Evolutionary conservation across 2,329 filamentous ascomycete genomes (phyloP).

Genomic region (Colletotrichum incanum): DNA sequence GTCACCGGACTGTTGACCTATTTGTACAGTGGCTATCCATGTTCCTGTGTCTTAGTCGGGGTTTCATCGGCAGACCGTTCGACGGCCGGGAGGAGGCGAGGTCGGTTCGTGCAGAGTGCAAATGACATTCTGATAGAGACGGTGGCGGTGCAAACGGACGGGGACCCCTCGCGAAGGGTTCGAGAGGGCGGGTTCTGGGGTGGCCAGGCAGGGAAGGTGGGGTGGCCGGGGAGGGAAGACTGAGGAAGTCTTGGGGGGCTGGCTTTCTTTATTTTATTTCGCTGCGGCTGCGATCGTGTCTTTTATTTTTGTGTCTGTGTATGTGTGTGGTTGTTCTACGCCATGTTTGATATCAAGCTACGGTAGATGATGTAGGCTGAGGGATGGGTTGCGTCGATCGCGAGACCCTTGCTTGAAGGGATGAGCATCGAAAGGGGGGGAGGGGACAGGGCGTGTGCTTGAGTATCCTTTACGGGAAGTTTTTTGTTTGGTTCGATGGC

Average conservation of each 20-base stretch:
- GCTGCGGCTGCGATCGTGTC: neutral
- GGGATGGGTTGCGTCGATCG: conserved; percentile 10
- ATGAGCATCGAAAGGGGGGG: too few species aligned
- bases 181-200: neutral
- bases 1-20: neutral
- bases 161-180: neutral
- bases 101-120: neutral
- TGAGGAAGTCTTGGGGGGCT: neutral
- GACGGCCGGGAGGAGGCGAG: neutral
- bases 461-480: neutral
- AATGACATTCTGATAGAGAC: neutral
- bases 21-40: neutral
- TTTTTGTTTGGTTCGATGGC: conserved; percentile 23
- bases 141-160: neutral
- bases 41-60: neutral
- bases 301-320: too few species aligned
- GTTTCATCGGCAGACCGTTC: neutral
- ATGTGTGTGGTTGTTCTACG: neutral
- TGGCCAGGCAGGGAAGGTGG: conserved; percentile 24
- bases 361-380: conserved; percentile 6
- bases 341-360: neutral
- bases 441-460: neutral
- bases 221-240: conserved; percentile 21
- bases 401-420: neutral
- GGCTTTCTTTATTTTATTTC: neutral